These are phyloP conservation scores for Boletus pseudopeckii DNA, from an alignment of 768 basidiomycete species.

Conservation along the genomic window DNA sequence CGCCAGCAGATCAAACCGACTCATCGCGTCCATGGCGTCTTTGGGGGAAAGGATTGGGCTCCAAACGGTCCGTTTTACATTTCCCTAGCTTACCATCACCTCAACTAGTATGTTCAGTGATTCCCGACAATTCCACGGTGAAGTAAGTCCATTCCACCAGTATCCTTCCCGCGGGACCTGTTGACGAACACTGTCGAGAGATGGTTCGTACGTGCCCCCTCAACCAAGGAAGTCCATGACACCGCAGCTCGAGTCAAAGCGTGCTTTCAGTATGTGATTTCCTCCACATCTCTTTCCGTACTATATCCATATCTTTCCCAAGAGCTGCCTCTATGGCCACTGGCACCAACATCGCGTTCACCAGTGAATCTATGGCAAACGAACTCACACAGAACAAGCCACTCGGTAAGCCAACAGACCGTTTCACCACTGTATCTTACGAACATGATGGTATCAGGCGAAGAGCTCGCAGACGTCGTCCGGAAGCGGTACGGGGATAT, in stretches of 20 bases:
- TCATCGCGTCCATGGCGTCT: slow-evolving; percentile 76
- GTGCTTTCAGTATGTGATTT: slow-evolving; percentile 62
- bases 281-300: not conserved
- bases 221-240: slow-evolving; percentile 55
- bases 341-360: slow-evolving; percentile 51
- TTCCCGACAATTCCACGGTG: slow-evolving; percentile 78
- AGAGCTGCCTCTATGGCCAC: slow-evolving; percentile 71
- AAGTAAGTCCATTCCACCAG: slow-evolving; percentile 38
- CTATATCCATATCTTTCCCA: slow-evolving; percentile 1
- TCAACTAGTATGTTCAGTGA: slow-evolving; percentile 45
- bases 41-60: slow-evolving; percentile 73
- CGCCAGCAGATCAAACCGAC: slow-evolving; percentile 80
- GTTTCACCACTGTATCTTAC: not conserved
- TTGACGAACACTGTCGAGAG: slow-evolving; percentile 29
- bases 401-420: slow-evolving; percentile 40
- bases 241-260: slow-evolving; percentile 58
- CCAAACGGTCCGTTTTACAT: slow-evolving; percentile 52
- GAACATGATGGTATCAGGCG: slow-evolving; percentile 38
- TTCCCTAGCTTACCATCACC: not conserved
- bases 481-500: slow-evolving; percentile 58
- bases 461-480: slow-evolving; percentile 60
- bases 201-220: slow-evolving; percentile 73
- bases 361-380: slow-evolving; percentile 33
- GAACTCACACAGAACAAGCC: slow-evolving; percentile 70
- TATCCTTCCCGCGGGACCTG: not conserved